Conservation (phyloP, 305 asterid species). For the Rubia balearica region DNA sequence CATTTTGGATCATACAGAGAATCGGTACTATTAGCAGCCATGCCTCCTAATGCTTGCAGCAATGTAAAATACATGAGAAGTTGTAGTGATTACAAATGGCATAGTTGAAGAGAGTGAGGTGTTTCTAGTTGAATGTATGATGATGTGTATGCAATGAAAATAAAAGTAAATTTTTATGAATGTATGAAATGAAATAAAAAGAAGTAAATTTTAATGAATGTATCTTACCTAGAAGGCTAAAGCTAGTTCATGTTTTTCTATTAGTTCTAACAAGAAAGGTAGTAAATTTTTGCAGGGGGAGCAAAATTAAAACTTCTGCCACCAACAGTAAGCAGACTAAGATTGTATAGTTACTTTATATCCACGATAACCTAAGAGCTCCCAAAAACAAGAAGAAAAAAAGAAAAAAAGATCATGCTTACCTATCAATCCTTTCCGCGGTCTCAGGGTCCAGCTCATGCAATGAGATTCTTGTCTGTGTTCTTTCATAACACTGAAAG, state of each 20-base stretch:
- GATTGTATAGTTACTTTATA: too few species aligned
- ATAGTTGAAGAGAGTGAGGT: too few species aligned
- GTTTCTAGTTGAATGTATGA: not conserved
- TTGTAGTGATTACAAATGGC: too few species aligned
- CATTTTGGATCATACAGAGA: constrained; percentile 10
- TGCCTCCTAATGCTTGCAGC: constrained; percentile 1
- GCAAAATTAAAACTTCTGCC: not conserved
- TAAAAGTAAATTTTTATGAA: too few species aligned
- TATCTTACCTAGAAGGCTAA: not conserved
- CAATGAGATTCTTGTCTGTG: constrained; percentile 72
- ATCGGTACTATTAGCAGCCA: not conserved
- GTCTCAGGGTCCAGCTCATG: constrained; percentile 59
- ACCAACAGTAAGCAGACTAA: not conserved
- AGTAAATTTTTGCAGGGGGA: not conserved
- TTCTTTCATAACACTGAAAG: constrained; percentile 72
- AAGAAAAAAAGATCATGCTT: constrained; percentile 8
- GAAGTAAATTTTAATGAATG: not conserved
- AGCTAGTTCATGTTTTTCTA: not conserved
- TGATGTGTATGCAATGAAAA: too few species aligned
- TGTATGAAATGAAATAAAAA: constrained; percentile 25
- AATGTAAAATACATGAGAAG: not conserved
- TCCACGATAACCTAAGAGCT: not conserved
- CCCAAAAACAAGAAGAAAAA: not conserved
- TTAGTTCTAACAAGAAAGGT: not conserved
- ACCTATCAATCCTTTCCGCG: constrained; percentile 64